Evolutionary conservation across 2,329 filamentous ascomycete genomes (phyloP).

Genomic region (Venturia asperata): DNA sequence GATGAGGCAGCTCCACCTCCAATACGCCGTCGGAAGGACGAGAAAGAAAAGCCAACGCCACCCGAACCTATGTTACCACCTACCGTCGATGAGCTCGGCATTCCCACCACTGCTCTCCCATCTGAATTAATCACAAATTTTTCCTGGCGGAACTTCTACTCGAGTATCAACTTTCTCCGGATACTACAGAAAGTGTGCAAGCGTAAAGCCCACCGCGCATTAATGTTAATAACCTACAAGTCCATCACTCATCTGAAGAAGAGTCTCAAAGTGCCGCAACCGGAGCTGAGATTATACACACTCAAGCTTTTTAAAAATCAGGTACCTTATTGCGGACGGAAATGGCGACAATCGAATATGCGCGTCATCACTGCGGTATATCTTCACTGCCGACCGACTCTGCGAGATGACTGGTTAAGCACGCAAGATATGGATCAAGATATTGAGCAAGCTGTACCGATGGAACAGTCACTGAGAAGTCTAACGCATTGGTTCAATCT

Average conservation of each 20-base stretch:
- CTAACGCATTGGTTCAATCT: constrained; percentile 95
- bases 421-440: constrained; percentile 89
- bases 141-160: constrained; percentile 91
- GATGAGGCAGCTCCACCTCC: constrained; percentile 78
- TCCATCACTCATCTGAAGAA: constrained; percentile 87
- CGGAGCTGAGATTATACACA: constrained; percentile 81
- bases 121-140: constrained; percentile 76
- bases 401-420: constrained; percentile 90
- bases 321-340: constrained; percentile 93
- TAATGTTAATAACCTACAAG: constrained; percentile 93
- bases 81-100: constrained; percentile 80
- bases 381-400: constrained; percentile 82
- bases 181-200: constrained; percentile 98
- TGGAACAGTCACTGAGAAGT: constrained; percentile 83
- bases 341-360: constrained; percentile 98
- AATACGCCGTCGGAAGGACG: constrained; percentile 54
- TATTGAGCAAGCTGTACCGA: constrained; percentile 82
- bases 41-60: constrained; percentile 24
- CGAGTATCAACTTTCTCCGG: constrained; percentile 87
- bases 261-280: constrained; percentile 82
- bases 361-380: constrained; percentile 96
- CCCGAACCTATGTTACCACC: constrained; percentile 36
- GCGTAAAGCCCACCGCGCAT: constrained; percentile 86
- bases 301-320: constrained; percentile 98
- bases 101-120: constrained; percentile 64